Percentiles rank a stretch among this genome's conserved stretches.
These are phyloP conservation scores for Cenchrus purpureus DNA, from an alignment of 176 grass and related monocot genomes.

Conservation along the genomic window DNA sequence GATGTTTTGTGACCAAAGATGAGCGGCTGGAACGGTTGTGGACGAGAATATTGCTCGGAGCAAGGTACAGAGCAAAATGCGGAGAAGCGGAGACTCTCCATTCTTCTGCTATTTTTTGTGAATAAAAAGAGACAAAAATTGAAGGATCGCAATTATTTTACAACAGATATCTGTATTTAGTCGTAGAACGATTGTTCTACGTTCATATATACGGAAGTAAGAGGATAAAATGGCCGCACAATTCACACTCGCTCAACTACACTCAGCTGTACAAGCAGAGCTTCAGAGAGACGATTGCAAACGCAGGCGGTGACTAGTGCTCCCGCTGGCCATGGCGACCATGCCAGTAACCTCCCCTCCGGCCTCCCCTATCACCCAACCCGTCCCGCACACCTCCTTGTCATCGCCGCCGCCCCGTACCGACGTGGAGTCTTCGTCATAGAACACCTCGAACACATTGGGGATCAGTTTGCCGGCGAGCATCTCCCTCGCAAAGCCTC, in stretches of 20 bases:
- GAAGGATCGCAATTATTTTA: too few relatives aligned
- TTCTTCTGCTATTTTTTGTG: too few relatives aligned
- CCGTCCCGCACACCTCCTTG: not conserved
- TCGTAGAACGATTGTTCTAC: not conserved
- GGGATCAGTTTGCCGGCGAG: constrained; percentile 36
- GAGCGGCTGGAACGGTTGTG: too few relatives aligned
- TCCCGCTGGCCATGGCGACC: constrained; percentile 4
- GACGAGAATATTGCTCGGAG: too few relatives aligned
- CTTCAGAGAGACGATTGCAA: constrained; percentile 42
- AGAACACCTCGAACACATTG: constrained; percentile 34
- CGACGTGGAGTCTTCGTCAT: not conserved
- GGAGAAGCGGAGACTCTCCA: too few relatives aligned
- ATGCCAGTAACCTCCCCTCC: not conserved
- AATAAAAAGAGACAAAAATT: too few relatives aligned
- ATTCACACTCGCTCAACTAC: not conserved
- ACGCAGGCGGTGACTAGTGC: not conserved
- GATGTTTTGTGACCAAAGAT: constrained; percentile 1
- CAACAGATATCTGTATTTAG: not conserved
- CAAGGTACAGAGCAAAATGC: too few relatives aligned
- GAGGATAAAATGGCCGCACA: not conserved
- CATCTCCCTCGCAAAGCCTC: constrained; percentile 44
- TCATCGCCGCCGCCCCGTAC: not conserved
- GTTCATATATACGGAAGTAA: not conserved
- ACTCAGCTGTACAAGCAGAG: not conserved
- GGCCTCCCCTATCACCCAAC: not conserved